Conservation (phyloP, 352 stramenopile species). For the Pythium rhizo-oryzae region DNA sequence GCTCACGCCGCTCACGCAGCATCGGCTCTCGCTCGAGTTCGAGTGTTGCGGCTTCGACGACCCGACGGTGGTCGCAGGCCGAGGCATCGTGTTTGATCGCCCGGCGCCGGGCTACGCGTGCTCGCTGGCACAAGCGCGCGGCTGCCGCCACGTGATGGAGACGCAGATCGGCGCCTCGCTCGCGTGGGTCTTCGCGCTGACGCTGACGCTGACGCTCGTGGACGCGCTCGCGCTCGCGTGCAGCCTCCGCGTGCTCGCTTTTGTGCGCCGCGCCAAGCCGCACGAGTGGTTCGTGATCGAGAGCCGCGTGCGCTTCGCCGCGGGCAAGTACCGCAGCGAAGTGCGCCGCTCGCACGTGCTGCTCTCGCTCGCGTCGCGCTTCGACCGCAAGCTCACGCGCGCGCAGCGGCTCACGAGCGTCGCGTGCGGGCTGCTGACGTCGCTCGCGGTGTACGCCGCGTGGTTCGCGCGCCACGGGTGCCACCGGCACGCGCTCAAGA, state of each 20-base stretch:
- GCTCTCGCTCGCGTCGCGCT: conserved; percentile 50
- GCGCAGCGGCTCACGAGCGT: conserved; percentile 54
- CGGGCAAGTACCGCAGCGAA: conserved; percentile 54
- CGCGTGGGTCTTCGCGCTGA: conserved; percentile 22
- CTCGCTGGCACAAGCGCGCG: conserved; percentile 21
- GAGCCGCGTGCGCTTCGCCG: conserved; percentile 51
- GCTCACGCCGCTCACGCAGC: conserved; percentile 25
- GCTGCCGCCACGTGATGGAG: conserved; percentile 26
- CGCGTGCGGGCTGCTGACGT: conserved; percentile 44
- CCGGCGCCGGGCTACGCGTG: conserved; percentile 25
- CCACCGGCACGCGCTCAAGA: conserved; percentile 57
- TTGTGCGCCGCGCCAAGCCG: conserved; percentile 10
- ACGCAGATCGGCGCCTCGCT: conserved; percentile 24
- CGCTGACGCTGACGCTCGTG: conserved; percentile 15
- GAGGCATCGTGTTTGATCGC: conserved; percentile 30
- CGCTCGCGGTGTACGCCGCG: conserved; percentile 48
- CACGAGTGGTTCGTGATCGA: conserved; percentile 37
- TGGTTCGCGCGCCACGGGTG: conserved; percentile 65
- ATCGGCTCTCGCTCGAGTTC: conserved; percentile 33
- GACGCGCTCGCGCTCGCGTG: conserved; percentile 19
- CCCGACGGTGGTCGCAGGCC: conserved; percentile 26
- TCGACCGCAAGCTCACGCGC: conserved; percentile 66
- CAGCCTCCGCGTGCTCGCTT: conserved; percentile 5
- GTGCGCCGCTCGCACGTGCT: conserved; percentile 45
- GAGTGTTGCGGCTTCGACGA: conserved; percentile 42